Evolutionary conservation across 306 rosid genomes (phyloP).

Genomic region (Ochetophila trinervis): DNA sequence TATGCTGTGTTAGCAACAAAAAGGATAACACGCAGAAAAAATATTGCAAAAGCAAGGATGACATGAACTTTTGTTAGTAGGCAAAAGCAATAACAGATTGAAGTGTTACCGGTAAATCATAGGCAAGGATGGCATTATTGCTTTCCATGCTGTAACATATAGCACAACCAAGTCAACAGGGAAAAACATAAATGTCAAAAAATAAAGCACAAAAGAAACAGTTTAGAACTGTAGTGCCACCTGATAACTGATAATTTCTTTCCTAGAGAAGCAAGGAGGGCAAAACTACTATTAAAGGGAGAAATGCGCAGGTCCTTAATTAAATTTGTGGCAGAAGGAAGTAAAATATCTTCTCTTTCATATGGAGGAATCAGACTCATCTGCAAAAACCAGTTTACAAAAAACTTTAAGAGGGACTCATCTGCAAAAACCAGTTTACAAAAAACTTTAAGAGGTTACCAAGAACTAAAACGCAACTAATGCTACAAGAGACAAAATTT

Average conservation of each 20-base stretch:
- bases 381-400: constrained; percentile 42
- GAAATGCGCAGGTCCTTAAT: constrained; percentile 72
- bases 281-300: constrained; percentile 51
- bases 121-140: constrained; percentile 54
- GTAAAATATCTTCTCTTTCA: constrained; percentile 71
- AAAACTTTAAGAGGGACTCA: constrained; percentile 21
- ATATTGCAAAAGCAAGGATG: neutral
- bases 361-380: constrained; percentile 74
- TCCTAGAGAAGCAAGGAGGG: constrained; percentile 64
- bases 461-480: constrained; percentile 9
- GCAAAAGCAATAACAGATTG: neutral
- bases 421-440: too few species aligned
- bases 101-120: constrained; percentile 70
- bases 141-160: constrained; percentile 64
- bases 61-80: neutral
- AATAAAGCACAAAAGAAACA: constrained; percentile 1
- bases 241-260: constrained; percentile 79
- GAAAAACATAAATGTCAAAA: constrained; percentile 6
- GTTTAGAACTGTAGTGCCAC: constrained; percentile 33
- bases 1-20: neutral
- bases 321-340: constrained; percentile 51
- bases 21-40: neutral
- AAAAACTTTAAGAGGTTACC: constrained; percentile 19
- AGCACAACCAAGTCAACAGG: constrained; percentile 23
- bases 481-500: constrained; percentile 13